Conservation (phyloP, 805 yeast species). For the Metschnikowia bowlesiae region DNA sequence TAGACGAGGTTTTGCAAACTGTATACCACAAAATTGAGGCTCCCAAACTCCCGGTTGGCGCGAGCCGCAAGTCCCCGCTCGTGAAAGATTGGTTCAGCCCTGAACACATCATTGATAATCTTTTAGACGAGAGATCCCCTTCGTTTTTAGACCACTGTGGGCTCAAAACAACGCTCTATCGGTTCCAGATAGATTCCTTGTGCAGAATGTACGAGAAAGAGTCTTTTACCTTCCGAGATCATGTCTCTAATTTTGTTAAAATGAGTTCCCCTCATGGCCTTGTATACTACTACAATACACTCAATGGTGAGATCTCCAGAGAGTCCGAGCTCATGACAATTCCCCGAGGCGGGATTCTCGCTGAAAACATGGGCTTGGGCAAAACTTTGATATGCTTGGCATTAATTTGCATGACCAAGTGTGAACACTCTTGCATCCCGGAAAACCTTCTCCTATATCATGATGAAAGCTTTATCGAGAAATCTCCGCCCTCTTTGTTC, state of each 20-base stretch:
- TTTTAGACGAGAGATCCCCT: background rate
- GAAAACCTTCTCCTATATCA: slow-evolving; percentile 19
- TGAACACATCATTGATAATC: slow-evolving; percentile 10
- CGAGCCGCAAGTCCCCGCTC: too few species aligned
- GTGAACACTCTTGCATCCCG: slow-evolving; percentile 48
- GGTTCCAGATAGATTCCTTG: slow-evolving; percentile 58
- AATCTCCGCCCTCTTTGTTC: slow-evolving; percentile 15
- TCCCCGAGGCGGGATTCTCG: slow-evolving; percentile 60
- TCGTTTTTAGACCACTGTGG: slow-evolving; percentile 27
- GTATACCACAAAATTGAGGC: slow-evolving; percentile 8
- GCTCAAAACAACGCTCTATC: slow-evolving; percentile 47
- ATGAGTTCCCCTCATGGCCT: slow-evolving; percentile 18
- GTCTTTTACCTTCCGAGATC: slow-evolving; percentile 23
- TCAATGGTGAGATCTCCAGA: slow-evolving; percentile 22
- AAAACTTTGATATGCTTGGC: slow-evolving; percentile 59
- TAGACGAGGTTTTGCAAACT: slow-evolving; percentile 10
- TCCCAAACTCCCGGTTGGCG: slow-evolving; percentile 8
- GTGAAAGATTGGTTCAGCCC: slow-evolving; percentile 10
- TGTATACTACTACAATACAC: slow-evolving; percentile 35
- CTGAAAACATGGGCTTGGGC: slow-evolving; percentile 68
- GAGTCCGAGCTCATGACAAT: slow-evolving; percentile 42
- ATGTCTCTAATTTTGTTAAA: slow-evolving; percentile 33
- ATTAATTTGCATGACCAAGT: slow-evolving; percentile 50
- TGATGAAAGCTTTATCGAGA: slow-evolving; percentile 4
- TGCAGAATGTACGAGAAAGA: slow-evolving; percentile 58